Conservation (phyloP, 2,329 filamentous ascomycete species). For the Fusarium humuli region DNA sequence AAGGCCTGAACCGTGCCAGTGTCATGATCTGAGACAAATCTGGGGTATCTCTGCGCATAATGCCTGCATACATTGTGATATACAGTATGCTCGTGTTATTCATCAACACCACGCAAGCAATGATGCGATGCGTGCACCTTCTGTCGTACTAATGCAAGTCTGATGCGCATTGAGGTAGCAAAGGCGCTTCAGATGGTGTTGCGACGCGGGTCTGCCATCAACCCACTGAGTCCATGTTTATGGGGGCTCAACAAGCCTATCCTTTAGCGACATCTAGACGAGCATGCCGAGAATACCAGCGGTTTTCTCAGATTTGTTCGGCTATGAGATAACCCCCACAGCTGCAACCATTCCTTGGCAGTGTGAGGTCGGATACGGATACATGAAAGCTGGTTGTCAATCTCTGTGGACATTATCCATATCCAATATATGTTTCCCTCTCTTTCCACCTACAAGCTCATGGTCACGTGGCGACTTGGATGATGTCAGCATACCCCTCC, state of each 20-base stretch:
- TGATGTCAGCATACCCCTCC: slow-evolving; percentile 42
- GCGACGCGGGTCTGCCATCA: background rate
- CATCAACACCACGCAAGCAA: slow-evolving; percentile 10
- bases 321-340: background rate
- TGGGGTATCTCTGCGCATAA: slow-evolving; percentile 24
- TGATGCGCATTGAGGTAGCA: slow-evolving; percentile 17
- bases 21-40: slow-evolving; percentile 31
- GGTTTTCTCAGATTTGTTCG: background rate
- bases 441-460: background rate
- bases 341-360: background rate
- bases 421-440: background rate
- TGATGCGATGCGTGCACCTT: background rate
- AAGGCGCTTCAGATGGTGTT: background rate
- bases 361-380: background rate
- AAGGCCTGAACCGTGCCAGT: slow-evolving; percentile 12
- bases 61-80: background rate
- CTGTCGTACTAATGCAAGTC: slow-evolving; percentile 26
- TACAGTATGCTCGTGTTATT: background rate
- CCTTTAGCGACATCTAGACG: slow-evolving; percentile 7
- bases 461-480: slow-evolving; percentile 23
- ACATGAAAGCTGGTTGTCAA: background rate
- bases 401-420: background rate
- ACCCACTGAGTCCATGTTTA: background rate
- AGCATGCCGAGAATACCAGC: background rate
- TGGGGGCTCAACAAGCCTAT: slow-evolving; percentile 3